A percentile compares a stretch with the other conserved stretches of the same genome.
These are phyloP conservation scores for Eucalyptus albens DNA, from an alignment of 345 rosid species.

Conservation along the genomic window DNA sequence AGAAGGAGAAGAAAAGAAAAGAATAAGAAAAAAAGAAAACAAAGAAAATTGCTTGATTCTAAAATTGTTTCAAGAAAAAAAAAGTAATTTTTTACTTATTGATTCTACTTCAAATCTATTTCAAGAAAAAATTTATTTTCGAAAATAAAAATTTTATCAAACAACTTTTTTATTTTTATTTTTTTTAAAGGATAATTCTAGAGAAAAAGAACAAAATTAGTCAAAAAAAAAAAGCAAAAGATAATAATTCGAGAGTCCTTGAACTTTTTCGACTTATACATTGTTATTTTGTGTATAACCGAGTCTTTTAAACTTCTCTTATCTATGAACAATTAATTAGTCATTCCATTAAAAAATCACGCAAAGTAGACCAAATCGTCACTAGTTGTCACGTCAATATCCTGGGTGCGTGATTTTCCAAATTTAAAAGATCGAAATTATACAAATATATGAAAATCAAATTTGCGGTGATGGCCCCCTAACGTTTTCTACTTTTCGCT, in stretches of 20 bases:
- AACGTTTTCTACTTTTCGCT: too few relatives aligned
- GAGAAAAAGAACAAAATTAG: too few relatives aligned
- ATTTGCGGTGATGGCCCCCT: neutral
- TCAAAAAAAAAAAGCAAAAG: accelerated
- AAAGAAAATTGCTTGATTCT: too few relatives aligned
- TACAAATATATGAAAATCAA: too few relatives aligned
- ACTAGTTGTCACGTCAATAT: neutral
- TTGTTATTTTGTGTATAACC: neutral
- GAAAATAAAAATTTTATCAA: accelerated
- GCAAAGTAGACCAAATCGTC: neutral
- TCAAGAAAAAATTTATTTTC: accelerated
- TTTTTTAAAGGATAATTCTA: too few relatives aligned
- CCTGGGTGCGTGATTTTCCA: neutral
- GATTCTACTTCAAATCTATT: accelerated
- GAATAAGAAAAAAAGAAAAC: too few relatives aligned
- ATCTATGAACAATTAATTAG: neutral
- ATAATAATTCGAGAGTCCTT: neutral
- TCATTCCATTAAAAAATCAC: neutral
- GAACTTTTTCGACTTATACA: neutral
- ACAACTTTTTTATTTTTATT: too few relatives aligned
- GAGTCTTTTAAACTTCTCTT: neutral
- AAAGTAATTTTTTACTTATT: accelerated
- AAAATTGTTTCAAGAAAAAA: too few relatives aligned
- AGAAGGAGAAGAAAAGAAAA: too few relatives aligned
- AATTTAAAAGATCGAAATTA: neutral